phyloP scores from a whole-genome alignment of 768 basidiomycete genomes.

The Cantharellus anzutake region DNA sequence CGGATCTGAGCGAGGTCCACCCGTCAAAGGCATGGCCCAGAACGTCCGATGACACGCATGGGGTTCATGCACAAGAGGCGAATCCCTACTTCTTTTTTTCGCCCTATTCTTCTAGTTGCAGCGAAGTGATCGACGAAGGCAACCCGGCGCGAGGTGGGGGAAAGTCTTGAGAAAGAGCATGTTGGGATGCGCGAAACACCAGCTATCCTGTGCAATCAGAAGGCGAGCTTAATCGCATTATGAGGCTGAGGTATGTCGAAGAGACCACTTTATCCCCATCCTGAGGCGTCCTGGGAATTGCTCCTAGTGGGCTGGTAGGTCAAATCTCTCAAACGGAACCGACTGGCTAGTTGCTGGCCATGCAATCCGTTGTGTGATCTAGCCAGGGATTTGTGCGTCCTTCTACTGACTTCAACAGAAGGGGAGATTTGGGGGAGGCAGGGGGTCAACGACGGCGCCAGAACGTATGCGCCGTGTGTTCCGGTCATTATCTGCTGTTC shows the following conservation, averaged over 20 bases:
- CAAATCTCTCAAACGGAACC: conserved; percentile 14
- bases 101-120: conserved; percentile 10
- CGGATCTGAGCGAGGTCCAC: neutral
- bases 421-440: conserved; percentile 18
- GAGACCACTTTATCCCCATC: neutral
- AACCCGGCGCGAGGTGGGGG: conserved; percentile 2
- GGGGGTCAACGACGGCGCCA: conserved; percentile 18
- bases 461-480: conserved; percentile 21
- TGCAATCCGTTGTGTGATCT: conserved; percentile 20
- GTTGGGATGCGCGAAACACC: neutral
- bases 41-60: conserved; percentile 7
- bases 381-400: conserved; percentile 21
- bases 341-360: conserved; percentile 21
- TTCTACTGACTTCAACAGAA: conserved; percentile 17
- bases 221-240: conserved; percentile 16
- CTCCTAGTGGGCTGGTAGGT: conserved; percentile 18
- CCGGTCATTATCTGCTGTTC: neutral
- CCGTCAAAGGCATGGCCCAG: conserved; percentile 8
- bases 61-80: neutral
- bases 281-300: conserved; percentile 12
- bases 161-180: neutral
- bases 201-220: neutral
- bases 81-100: conserved; percentile 8
- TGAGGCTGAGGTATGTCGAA: conserved; percentile 11
- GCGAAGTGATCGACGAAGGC: conserved; percentile 9